Evolutionary conservation across 2,329 filamentous ascomycete genomes (phyloP), one percentile per base, ranked within the genome.

Genomic region (Cadophora sp.): DNA sequence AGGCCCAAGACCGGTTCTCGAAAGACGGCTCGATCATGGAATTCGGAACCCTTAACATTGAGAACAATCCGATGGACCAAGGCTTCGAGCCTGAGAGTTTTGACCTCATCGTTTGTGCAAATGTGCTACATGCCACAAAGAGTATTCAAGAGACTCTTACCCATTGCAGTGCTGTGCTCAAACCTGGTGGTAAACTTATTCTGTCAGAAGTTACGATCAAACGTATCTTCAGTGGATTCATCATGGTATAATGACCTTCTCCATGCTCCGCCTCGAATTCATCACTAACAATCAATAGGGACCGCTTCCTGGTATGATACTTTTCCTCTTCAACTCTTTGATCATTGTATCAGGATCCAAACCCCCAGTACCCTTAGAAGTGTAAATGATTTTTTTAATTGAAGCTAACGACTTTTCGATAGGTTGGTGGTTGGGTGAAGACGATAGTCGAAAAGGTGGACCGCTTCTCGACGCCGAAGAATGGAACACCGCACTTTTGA

Each of bases 11-110:
- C 13, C 45, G 51, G 24, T 68, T 68, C 27, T 72, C 20, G 24
- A 55, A 48, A 13, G 45, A 48, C n/a, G 20, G 45, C 45, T 48
- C 45, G 3, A 66, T 71, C 27, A 73, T 80, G 64, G 66, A 70
- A 9, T 80, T 72, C 66, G 69, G 69, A 61, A 73, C 71, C 16
- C 73, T 80, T 0, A 59, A 74, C 45, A 65, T 72, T 3, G 67
- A 70, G 20, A 33, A 55, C 1, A 65, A 71, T 51, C 64, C 71
- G 3, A 47, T 16, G 0, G 53, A 53, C n/a, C 75, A 76, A 61
- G 73, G 68, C 7, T 75, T 75, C n/a, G 55, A 66, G 13, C 27
- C 27, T 0, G 60, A 58, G 2, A 9, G 30, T 5, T 75, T 68
- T 58, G 74, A 76, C 61, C 20, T 76, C 2, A 68, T 76, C 20